Evolutionary conservation across 805 yeast genomes (phyloP), one percentile per base, ranked within the genome.

Genomic region (Kuraishia piskuri): DNA sequence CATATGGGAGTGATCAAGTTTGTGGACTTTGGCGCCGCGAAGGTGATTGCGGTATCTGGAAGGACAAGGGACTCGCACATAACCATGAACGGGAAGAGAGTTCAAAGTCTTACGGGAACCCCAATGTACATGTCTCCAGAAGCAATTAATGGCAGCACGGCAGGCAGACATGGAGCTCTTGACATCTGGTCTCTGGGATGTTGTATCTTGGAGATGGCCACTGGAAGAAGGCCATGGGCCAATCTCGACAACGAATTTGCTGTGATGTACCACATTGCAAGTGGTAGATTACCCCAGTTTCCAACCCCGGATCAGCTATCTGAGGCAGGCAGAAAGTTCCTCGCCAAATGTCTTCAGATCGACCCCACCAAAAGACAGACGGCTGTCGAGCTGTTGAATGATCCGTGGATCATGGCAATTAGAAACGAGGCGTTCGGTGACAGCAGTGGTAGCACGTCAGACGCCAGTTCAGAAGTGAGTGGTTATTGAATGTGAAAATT

Each of bases 81-180:
- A 10, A 59, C 65, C 26, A 50, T 19, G 19, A 26, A 17, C 17
- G 51, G 51, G 9, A 62, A 67, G 52, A 72, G 69, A 52, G 60
- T 68, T 56, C 74, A 72, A 55, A 72, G 79, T 25, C 77, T 87
- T 74, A 84, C 96, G 2, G 99, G 99, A 45, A 94, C 99, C 0
- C 98, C 98, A 17, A 94, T 92, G 97, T 94, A 94, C 70, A 92
- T 94, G 98, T 90, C 98, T 0, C 99, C 99, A 0, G 99, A 94
- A 63, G 88, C 89, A 0, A 89, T 94, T 55, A 88, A 94, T 1
- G 97, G 97, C 1, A 75, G 79, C 5, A 68, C 76, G 1, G 64
- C 77, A 1, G 86, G 84, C 36, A 72, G 75, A 53, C 79, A 76
- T 58, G 91, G 91, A 2, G 82, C 84, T 2, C 78, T 74, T 54